A percentile compares a stretch with the other conserved stretches of the same genome.
Conservation (phyloP, 1,139 yeast species). For the Candida sp. region DNA sequence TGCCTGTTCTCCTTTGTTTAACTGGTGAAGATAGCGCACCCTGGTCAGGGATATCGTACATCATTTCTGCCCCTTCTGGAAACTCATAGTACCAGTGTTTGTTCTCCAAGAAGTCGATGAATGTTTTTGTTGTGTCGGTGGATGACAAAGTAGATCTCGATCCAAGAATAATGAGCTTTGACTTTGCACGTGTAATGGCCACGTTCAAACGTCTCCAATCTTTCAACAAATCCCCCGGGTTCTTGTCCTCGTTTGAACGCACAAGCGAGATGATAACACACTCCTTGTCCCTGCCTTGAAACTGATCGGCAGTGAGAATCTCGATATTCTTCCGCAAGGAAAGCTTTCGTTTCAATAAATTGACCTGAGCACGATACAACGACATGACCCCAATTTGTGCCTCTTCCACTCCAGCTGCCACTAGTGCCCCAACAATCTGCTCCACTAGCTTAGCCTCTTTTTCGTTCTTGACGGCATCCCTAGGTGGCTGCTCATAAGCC, state of each 20-base stretch:
- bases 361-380: slow-evolving; percentile 81
- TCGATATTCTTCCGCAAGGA: slow-evolving; percentile 55
- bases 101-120: slow-evolving; percentile 61
- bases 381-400: slow-evolving; percentile 84
- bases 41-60: slow-evolving; percentile 29
- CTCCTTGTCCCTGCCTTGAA: slow-evolving; percentile 95
- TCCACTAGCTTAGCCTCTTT: slow-evolving; percentile 71
- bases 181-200: slow-evolving; percentile 89
- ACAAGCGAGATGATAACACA: slow-evolving; percentile 89
- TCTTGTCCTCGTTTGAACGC: slow-evolving; percentile 70
- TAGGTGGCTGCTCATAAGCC: slow-evolving; percentile 58
- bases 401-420: slow-evolving; percentile 62
- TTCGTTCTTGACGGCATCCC: slow-evolving; percentile 74
- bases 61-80: slow-evolving; percentile 45
- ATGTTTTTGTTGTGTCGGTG: slow-evolving; percentile 60
- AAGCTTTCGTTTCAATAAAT: slow-evolving; percentile 53
- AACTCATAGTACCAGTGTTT: slow-evolving; percentile 70
- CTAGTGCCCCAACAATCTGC: slow-evolving; percentile 64
- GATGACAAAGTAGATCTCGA: slow-evolving; percentile 66
- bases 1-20: background rate
- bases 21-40: slow-evolving; percentile 8
- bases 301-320: slow-evolving; percentile 91
- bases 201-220: slow-evolving; percentile 96
- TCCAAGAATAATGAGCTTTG: slow-evolving; percentile 84
- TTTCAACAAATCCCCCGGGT: slow-evolving; percentile 76